Evolutionary conservation across 768 basidiomycete genomes (phyloP).

Genomic region (Phlegmacium glaucopus): DNA sequence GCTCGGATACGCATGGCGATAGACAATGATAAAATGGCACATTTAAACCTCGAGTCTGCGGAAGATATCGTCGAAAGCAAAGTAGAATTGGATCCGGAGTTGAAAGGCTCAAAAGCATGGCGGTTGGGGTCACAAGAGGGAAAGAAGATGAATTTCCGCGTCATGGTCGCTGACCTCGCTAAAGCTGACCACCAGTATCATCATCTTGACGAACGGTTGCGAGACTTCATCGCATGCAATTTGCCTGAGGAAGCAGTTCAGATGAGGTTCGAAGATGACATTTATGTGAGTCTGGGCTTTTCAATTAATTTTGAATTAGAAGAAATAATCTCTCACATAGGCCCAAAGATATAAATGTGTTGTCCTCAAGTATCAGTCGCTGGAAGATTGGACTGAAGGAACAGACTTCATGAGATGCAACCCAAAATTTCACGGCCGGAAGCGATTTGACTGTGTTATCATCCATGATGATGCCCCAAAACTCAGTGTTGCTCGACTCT

Average conservation of each 20-base stretch:
- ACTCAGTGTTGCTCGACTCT: slow-evolving; percentile 11
- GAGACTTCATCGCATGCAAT: slow-evolving; percentile 9
- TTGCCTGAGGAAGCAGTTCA: slow-evolving; percentile 12
- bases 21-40: slow-evolving; percentile 14
- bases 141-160: slow-evolving; percentile 3
- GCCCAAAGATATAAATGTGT: slow-evolving; percentile 19
- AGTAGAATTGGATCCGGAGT: slow-evolving; percentile 1
- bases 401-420: slow-evolving; percentile 24
- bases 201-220: slow-evolving; percentile 9
- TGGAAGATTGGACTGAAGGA: slow-evolving; percentile 23
- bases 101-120: slow-evolving; percentile 6
- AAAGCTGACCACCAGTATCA: slow-evolving; percentile 4
- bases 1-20: slow-evolving; percentile 24
- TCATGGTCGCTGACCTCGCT: slow-evolving; percentile 1
- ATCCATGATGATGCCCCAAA: slow-evolving; percentile 14
- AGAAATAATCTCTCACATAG: slow-evolving; percentile 7
- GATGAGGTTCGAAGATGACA: slow-evolving; percentile 10
- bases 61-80: slow-evolving; percentile 5
- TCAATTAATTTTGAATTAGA: background rate
- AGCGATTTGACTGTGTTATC: slow-evolving; percentile 16
- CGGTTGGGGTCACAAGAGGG: slow-evolving; percentile 10
- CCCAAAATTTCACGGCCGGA: slow-evolving; percentile 16
- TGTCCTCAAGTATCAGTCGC: slow-evolving; percentile 20
- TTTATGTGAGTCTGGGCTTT: slow-evolving; percentile 10
- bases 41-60: background rate